These are phyloP conservation scores for Penicillium expansum DNA, from an alignment of 2,329 filamentous ascomycete genomes.

Conservation along the genomic window DNA sequence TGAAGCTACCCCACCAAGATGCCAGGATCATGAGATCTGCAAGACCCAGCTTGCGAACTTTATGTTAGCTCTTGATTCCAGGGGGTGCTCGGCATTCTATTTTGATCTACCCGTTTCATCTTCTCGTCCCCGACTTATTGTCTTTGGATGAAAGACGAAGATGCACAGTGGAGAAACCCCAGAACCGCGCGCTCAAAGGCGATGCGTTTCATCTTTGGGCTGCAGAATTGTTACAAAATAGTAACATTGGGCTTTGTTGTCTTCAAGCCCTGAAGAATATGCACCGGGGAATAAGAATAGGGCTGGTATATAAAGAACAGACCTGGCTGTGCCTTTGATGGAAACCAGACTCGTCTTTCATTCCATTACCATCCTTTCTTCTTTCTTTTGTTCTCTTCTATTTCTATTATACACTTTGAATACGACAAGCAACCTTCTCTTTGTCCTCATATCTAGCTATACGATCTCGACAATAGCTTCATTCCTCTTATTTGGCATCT, in stretches of 20 bases:
- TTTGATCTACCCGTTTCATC: constrained; percentile 19
- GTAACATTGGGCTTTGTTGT: constrained; percentile 11
- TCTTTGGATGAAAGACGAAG: constrained; percentile 15
- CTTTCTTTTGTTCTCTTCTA: constrained; percentile 12
- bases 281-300: not conserved
- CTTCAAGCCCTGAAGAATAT: not conserved
- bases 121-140: not conserved
- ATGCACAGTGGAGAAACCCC: constrained; percentile 10
- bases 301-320: constrained; percentile 15
- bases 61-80: not conserved
- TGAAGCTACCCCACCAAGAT: constrained; percentile 7
- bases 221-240: constrained; percentile 11
- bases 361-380: constrained; percentile 11
- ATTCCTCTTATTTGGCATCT: constrained; percentile 12
- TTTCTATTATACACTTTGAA: not conserved
- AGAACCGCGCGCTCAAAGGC: constrained; percentile 13
- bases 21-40: not conserved
- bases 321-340: not conserved
- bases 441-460: not conserved
- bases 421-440: not conserved
- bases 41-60: not conserved
- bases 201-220: constrained; percentile 16
- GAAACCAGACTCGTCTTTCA: constrained; percentile 6
- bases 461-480: constrained; percentile 10
- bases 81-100: constrained; percentile 5